Conservation (phyloP, 345 rosid species). For the Aquilaria sinensis region DNA sequence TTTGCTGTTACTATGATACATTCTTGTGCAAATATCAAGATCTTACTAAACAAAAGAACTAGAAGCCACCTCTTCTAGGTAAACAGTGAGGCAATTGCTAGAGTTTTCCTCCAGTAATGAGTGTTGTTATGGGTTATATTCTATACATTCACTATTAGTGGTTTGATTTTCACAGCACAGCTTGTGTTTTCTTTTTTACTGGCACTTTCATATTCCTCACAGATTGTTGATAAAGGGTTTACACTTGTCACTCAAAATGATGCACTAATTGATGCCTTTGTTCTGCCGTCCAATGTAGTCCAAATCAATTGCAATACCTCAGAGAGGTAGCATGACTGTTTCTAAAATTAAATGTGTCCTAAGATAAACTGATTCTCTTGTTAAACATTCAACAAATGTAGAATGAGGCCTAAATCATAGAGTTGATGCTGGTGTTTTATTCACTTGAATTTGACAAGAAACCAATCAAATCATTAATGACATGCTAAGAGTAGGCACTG, state of each 20-base stretch:
- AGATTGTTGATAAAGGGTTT: slow-evolving; percentile 66
- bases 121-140: not conserved
- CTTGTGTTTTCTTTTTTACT: slow-evolving; percentile 33
- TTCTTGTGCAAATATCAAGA: slow-evolving; percentile 67
- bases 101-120: not conserved
- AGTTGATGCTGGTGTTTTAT: too few relatives aligned
- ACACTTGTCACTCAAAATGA: slow-evolving; percentile 60
- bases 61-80: slow-evolving; percentile 70
- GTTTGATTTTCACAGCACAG: slow-evolving; percentile 3
- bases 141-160: not conserved
- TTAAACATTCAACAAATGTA: too few relatives aligned
- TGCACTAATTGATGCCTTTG: slow-evolving; percentile 65
- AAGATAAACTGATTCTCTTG: too few relatives aligned
- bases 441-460: too few relatives aligned
- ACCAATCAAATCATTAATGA: too few relatives aligned
- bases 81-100: slow-evolving; percentile 7
- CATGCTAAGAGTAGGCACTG: too few relatives aligned
- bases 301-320: slow-evolving; percentile 52
- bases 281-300: slow-evolving; percentile 65
- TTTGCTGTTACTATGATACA: slow-evolving; percentile 63
- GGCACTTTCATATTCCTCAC: slow-evolving; percentile 82
- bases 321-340: slow-evolving; percentile 33
- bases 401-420: too few relatives aligned
- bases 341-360: too few relatives aligned
- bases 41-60: slow-evolving; percentile 58